A percentile compares a stretch with the other conserved stretches of the same genome.
Conservation (phyloP, 192 early-diverging fungal genomes). For the Podochytrium sp. region DNA sequence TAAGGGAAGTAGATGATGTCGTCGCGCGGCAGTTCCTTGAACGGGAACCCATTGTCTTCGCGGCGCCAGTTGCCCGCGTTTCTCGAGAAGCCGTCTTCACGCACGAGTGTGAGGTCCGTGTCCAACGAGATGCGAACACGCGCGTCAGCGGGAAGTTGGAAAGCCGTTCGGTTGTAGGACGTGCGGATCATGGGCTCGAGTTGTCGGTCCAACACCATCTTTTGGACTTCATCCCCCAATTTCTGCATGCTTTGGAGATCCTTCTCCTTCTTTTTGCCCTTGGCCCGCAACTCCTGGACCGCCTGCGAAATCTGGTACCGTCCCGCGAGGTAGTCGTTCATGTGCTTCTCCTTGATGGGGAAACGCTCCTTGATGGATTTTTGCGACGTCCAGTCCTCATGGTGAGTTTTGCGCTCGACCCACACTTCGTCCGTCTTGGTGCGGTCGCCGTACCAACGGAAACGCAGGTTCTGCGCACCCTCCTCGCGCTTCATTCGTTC, state of each 20-base stretch:
- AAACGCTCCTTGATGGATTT: conserved; percentile 82
- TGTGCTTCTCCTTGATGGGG: conserved; percentile 85
- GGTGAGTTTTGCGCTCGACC: conserved; percentile 96
- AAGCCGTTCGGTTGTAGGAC: conserved; percentile 91
- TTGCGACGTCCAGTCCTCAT: conserved; percentile 89
- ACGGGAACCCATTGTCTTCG: conserved; percentile 75
- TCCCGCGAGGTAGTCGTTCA: conserved; percentile 80
- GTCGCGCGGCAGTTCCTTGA: conserved; percentile 71
- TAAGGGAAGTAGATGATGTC: conserved; percentile 88
- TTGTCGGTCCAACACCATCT: conserved; percentile 63
- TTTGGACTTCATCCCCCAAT: conserved; percentile 75
- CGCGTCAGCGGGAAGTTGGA: conserved; percentile 91
- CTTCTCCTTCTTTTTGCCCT: conserved; percentile 49
- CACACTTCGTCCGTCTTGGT: conserved; percentile 80
- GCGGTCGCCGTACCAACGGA: conserved; percentile 91
- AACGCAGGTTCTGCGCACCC: conserved; percentile 80
- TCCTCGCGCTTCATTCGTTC: conserved; percentile 81
- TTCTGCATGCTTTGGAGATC: conserved; percentile 73
- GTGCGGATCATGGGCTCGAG: conserved; percentile 75
- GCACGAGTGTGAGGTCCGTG: conserved; percentile 86
- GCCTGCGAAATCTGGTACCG: conserved; percentile 69
- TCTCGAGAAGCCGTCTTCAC: conserved; percentile 78
- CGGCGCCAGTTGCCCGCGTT: conserved; percentile 80
- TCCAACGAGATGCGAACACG: conserved; percentile 88
- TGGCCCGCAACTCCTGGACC: conserved; percentile 71